Percentiles rank a stretch among this genome's conserved stretches.
Evolutionary conservation across 352 stramenopile genomes (phyloP).

Genomic region (Phytophthora fragariae): DNA sequence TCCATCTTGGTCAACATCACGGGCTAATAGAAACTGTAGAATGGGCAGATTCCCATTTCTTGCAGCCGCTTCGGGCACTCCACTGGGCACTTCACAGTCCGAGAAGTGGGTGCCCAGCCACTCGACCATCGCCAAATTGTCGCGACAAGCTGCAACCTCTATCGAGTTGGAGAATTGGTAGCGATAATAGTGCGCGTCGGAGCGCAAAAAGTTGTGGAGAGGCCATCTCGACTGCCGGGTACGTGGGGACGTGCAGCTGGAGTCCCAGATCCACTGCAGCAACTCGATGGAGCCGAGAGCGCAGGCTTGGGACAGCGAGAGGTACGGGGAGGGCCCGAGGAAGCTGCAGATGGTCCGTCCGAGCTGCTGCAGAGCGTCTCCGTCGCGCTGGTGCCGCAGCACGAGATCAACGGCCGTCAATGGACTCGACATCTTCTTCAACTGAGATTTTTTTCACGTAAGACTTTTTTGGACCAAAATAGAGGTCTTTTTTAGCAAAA

Average conservation of each 20-base stretch:
- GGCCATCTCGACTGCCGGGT: background rate
- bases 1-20: background rate
- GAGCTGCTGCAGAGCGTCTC: background rate
- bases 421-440: background rate
- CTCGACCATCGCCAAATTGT: background rate
- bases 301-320: background rate
- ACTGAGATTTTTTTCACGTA: background rate
- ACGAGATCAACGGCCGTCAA: background rate
- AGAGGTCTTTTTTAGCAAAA: background rate
- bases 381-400: background rate
- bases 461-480: background rate
- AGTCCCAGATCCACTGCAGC: conserved; percentile 1
- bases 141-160: background rate
- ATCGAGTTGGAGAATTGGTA: background rate
- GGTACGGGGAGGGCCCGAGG: background rate
- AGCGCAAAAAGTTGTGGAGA: background rate
- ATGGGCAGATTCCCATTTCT: background rate
- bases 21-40: background rate
- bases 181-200: background rate
- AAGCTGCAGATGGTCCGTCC: background rate
- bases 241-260: background rate
- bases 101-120: background rate
- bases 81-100: background rate
- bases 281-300: background rate
- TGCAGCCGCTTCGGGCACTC: background rate